Conservation (phyloP, 441 rosid species). For the Pelargonium exstipulatum region DNA sequence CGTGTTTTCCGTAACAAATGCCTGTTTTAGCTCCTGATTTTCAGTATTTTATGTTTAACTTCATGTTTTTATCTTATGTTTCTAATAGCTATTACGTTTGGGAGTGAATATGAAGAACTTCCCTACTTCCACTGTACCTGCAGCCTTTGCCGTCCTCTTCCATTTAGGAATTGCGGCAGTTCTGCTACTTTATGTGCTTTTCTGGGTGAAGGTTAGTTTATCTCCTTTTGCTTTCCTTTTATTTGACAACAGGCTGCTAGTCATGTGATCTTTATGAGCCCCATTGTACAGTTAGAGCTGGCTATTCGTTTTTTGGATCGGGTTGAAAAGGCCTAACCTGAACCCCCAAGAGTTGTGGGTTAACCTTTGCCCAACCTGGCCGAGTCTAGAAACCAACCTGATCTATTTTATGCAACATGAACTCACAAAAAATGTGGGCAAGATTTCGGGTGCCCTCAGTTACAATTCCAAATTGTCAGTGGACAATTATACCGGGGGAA, state of each 20-base stretch:
- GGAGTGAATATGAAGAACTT: constrained; percentile 88
- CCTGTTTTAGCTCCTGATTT: too few species aligned
- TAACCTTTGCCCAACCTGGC: too few species aligned
- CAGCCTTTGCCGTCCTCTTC: constrained; percentile 62
- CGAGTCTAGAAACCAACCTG: too few species aligned
- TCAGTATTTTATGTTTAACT: not conserved
- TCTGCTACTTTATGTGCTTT: constrained; percentile 69
- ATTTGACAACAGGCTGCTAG: not conserved
- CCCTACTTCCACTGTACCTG: constrained; percentile 59
- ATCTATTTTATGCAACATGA: too few species aligned
- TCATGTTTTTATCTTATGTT: constrained; percentile 14
- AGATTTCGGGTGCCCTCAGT: too few species aligned
- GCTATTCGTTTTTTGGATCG: not conserved
- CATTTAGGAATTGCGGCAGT: constrained; percentile 80
- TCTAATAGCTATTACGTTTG: constrained; percentile 50
- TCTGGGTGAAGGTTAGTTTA: constrained; percentile 80
- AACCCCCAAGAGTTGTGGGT: too few species aligned
- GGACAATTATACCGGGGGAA: too few species aligned
- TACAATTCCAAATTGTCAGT: too few species aligned
- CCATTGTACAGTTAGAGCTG: too few species aligned
- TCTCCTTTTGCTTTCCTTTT: constrained; percentile 1
- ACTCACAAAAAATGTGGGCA: too few species aligned
- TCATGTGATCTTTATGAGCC: not conserved
- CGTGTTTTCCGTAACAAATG: too few species aligned
- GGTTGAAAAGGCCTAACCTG: too few species aligned